Percentiles rank a stretch among this genome's conserved stretches.
Conservation (phyloP, 2,329 filamentous ascomycete species). For the Fusarium tupiense region DNA sequence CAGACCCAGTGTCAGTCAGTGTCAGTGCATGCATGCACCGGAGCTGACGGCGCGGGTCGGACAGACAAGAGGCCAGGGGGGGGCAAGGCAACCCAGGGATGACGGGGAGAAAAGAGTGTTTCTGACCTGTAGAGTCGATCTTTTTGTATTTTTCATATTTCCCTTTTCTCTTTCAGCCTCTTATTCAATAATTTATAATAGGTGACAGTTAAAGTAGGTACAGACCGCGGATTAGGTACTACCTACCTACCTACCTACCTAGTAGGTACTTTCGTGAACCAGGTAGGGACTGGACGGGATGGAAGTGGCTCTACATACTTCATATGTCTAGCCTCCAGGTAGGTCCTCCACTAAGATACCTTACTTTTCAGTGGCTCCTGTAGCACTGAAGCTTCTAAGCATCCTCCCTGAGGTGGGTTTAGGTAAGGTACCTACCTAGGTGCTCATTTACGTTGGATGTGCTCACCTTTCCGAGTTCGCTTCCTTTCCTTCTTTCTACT, state of each 20-base stretch:
- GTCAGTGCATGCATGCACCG: conserved; percentile 32
- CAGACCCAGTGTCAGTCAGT: conserved; percentile 24
- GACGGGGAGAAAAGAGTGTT: conserved; percentile 4
- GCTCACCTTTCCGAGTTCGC: background rate
- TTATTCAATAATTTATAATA: conserved; percentile 3
- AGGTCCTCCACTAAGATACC: background rate
- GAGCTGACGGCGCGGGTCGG: conserved; percentile 39
- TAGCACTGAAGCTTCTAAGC: conserved; percentile 10
- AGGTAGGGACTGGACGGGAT: background rate
- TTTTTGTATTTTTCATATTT: background rate
- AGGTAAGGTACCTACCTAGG: background rate
- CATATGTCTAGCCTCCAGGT: background rate
- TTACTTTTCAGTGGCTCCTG: conserved; percentile 5
- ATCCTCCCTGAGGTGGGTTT: background rate
- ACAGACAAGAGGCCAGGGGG: conserved; percentile 35
- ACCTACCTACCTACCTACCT: background rate
- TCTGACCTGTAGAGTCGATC: background rate
- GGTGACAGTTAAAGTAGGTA: background rate
- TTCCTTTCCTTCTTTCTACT: conserved; percentile 6
- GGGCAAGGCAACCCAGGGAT: conserved; percentile 5
- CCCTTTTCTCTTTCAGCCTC: background rate
- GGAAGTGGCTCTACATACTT: background rate
- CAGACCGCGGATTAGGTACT: background rate
- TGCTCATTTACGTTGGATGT: conserved; percentile 5
- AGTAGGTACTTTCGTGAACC: background rate